Percentiles rank a stretch among this genome's conserved stretches.
Conservation (phyloP, 257 asterid genomes). For the Ligustrum vulgare region DNA sequence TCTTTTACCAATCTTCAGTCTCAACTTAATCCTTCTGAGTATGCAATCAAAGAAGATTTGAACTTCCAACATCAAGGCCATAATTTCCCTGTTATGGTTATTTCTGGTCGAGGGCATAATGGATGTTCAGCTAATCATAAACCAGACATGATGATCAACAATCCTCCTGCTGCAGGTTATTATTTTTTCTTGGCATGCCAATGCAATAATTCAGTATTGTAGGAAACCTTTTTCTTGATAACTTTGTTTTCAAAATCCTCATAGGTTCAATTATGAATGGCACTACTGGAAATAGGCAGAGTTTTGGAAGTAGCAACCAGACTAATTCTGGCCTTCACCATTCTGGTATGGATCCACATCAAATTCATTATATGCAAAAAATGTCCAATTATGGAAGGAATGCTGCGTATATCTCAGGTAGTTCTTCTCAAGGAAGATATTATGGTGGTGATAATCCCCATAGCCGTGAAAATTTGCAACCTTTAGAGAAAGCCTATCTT, state of each 20-base stretch:
- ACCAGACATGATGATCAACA: constrained; percentile 21
- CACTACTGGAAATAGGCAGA: constrained; percentile 39
- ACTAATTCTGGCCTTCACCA: constrained; percentile 39
- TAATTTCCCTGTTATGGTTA: constrained; percentile 28
- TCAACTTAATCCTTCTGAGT: constrained; percentile 40
- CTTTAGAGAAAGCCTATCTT: constrained; percentile 62
- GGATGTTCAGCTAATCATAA: constrained; percentile 30
- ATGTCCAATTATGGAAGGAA: constrained; percentile 35
- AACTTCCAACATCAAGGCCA: constrained; percentile 34
- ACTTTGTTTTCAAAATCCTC: constrained; percentile 9
- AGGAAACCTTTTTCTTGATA: background rate
- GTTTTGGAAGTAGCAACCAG: constrained; percentile 39
- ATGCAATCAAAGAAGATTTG: constrained; percentile 38
- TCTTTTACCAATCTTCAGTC: constrained; percentile 61
- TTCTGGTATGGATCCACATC: constrained; percentile 44
- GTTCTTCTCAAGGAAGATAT: constrained; percentile 42
- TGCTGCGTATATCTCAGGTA: constrained; percentile 32
- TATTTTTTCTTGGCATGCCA: constrained; percentile 2
- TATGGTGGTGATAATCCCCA: constrained; percentile 35
- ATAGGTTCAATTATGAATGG: constrained; percentile 51
- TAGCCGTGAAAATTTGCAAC: constrained; percentile 46
- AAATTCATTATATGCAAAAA: constrained; percentile 41
- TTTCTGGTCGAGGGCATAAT: constrained; percentile 25
- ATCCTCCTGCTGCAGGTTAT: constrained; percentile 25
- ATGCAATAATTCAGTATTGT: background rate